Conservation (phyloP, 192 early-diverging fungal genomes). For the Linnemannia elongata region DNA sequence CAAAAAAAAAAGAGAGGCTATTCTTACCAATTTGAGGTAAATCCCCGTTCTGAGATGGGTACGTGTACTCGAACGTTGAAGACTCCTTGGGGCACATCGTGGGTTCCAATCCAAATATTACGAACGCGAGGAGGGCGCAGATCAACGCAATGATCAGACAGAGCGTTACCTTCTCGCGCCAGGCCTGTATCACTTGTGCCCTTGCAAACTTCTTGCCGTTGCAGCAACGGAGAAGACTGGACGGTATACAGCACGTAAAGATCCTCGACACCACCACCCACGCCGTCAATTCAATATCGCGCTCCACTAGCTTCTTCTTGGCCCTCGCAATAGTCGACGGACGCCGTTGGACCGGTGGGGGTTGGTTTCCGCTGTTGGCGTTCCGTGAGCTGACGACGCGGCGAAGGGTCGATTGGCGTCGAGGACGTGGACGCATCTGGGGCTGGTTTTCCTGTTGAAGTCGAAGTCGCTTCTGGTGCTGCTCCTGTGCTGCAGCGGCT, state of each 20-base stretch:
- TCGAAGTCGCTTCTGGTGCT: constrained; percentile 41
- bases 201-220: constrained; percentile 56
- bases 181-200: constrained; percentile 63
- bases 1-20: neutral
- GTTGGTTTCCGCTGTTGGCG: constrained; percentile 16
- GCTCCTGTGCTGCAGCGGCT: constrained; percentile 32
- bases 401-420: constrained; percentile 42
- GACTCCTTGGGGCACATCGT: constrained; percentile 50
- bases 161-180: constrained; percentile 71
- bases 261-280: constrained; percentile 62
- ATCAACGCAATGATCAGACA: constrained; percentile 58
- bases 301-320: constrained; percentile 38
- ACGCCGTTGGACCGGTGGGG: constrained; percentile 20
- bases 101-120: constrained; percentile 63
- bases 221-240: constrained; percentile 55
- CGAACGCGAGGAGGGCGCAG: constrained; percentile 55
- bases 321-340: constrained; percentile 25
- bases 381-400: constrained; percentile 40
- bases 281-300: constrained; percentile 38
- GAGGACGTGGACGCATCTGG: constrained; percentile 32
- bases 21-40: neutral
- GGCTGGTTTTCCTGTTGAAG: constrained; percentile 38
- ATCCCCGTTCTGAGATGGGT: neutral
- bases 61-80: neutral
- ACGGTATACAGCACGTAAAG: constrained; percentile 64